Evolutionary conservation across 768 basidiomycete species (phyloP), one percentile per base, ranked within the genome.

Genomic region (Phanerochaete sordida): DNA sequence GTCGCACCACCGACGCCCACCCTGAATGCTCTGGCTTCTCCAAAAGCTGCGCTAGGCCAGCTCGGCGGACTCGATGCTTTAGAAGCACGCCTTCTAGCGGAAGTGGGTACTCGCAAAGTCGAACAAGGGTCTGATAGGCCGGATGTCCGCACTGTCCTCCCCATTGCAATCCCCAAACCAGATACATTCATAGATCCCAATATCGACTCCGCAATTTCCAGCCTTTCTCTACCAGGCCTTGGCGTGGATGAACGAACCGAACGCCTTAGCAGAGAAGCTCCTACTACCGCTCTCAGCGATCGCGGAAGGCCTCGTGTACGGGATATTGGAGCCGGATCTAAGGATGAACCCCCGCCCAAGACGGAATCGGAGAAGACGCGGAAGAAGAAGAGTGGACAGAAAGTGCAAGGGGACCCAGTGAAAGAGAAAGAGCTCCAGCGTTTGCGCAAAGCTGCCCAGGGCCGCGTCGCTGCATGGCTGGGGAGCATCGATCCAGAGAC

Each of bases 381-480:
- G n/a, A 67, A 62, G 55, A 69, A 68, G 56, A 57, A 65, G 56
- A 65, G 61, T 31, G 62, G 37, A 21, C 62, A 63, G 24, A 35
- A 58, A 28, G 56, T 61, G 13, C 47, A 57, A 19, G 48, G 53
- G 31, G 57, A 57, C 30, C 62, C 59, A 24, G 63, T 27, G 16
- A 75, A 72, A 61, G 74, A 74, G 33, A 69, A 73, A 15, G 79
- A 79, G 56, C 68, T 72, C 26, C 69, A 72, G 30, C 72, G 73
- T 33, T 62, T 82, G 23, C 68, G 75, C 48, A 71, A 75, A 54
- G 76, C 83, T 6, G 84, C 84, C 11, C 87, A 88, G 61, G 88
- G 89, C 7, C 76, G 88, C 24, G 85, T 93, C n/a, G 79, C 90
- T 9, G 88, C 86, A 8, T 93, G 90, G 90, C 65, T 93, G 60